Conservation (phyloP, 805 yeast genomes). For the Tetrapisispora pingtungensis region DNA sequence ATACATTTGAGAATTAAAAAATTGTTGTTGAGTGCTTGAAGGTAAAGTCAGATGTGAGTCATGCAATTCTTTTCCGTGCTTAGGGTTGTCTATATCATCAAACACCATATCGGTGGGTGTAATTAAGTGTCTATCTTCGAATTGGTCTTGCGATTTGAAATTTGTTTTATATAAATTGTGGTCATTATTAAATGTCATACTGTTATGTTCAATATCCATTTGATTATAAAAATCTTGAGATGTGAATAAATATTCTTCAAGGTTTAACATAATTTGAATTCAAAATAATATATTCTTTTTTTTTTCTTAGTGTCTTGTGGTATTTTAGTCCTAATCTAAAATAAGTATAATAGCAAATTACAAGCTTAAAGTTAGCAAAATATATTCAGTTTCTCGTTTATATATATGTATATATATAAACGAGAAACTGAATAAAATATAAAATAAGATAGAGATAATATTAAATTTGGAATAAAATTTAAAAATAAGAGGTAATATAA, state of each 20-base stretch:
- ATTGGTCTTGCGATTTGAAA: not conserved
- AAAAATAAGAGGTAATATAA: too few species aligned
- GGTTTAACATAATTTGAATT: conserved; percentile 1
- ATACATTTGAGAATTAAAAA: not conserved
- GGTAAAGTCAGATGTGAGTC: not conserved
- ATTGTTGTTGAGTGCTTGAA: not conserved
- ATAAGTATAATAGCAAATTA: too few species aligned
- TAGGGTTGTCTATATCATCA: not conserved
- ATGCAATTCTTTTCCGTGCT: not conserved
- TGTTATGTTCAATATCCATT: not conserved
- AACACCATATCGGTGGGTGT: not conserved
- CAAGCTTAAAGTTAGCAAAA: too few species aligned
- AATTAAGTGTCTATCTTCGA: not conserved
- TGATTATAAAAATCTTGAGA: conserved; percentile 1
- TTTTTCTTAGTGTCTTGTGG: not conserved
- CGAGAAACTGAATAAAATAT: too few species aligned
- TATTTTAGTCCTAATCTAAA: too few species aligned
- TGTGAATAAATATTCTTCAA: conserved; percentile 2
- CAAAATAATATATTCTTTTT: not conserved
- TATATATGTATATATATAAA: too few species aligned
- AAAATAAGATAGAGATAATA: too few species aligned
- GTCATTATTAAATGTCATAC: not conserved
- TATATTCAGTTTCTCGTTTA: too few species aligned
- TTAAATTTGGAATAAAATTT: too few species aligned
- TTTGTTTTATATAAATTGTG: not conserved